Evolutionary conservation across 2,329 filamentous ascomycete genomes (phyloP), one percentile per base, ranked within the genome.

Genomic region (Paracamarosporium sp.): DNA sequence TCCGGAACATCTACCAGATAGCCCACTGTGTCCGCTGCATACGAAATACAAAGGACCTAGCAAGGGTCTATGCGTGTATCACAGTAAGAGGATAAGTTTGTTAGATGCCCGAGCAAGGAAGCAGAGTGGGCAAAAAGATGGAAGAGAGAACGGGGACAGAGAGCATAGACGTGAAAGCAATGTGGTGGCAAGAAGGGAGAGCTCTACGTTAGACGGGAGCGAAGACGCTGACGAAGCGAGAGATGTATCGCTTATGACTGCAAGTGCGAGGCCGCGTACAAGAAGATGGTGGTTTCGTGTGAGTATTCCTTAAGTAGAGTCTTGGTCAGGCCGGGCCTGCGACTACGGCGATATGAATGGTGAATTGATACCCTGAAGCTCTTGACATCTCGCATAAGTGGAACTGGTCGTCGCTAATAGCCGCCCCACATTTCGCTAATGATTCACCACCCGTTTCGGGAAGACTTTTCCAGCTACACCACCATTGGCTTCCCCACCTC

Each of bases 1-100:
- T 1, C 79, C 80, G 2, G 80, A 82, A 60, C 80, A 82, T 63
- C 57, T 81, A 6, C 77, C 78, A 1, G 73, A 55, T 5, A 79
- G 76, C 53, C 79, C 79, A 7, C 57, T 82, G 2, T 82, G 80
- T 65, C 80, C 80, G 6, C 66, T 78, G 15, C 72, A 75, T 61
- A 62, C 68, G 12, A 77, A 74, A 55, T 78, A 82, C 57, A 59
- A 60, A 11, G 73, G 76, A 9, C 70, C 72, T 8, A 76, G 74
- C 6, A 72, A 58, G 17, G 79, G 75, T 3, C 64, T 78, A 36
- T 82, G 80, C 57, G 72, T 77, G 31, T 80, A 74, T 67, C 80
- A 82, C 69, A 76, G 76, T 20, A 56, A 68, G 46, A 65, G 28
- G 27, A 27, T 11, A 28, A 54, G 22, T 24, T 31, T 24, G 20